Conservation (phyloP, 78 protist genomes). For the Chrysochromulina parva region DNA sequence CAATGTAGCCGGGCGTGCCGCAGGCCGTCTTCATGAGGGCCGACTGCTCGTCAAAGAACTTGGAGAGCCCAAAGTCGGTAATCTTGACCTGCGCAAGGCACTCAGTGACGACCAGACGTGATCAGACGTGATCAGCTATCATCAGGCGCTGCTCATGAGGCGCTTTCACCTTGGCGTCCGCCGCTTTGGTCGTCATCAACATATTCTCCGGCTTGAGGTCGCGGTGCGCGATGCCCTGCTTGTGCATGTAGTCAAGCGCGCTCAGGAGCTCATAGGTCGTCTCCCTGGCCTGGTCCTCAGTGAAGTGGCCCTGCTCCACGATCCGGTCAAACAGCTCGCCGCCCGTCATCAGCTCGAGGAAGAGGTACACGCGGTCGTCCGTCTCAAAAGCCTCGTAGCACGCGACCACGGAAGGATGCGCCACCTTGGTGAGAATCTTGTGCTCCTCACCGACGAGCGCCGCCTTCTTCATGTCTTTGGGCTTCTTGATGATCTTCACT, state of each 20-base stretch:
- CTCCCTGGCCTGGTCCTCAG: neutral
- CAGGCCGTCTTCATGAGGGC: neutral
- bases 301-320: slow-evolving; percentile 2
- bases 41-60: neutral
- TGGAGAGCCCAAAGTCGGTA: slow-evolving; percentile 18
- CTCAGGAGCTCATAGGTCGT: neutral
- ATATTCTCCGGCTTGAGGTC: slow-evolving; percentile 47
- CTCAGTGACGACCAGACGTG: too few relatives aligned
- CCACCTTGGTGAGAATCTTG: neutral
- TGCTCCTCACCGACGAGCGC: neutral
- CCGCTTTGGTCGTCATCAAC: neutral
- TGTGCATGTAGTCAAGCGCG: slow-evolving; percentile 3
- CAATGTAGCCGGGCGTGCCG: slow-evolving; percentile 46
- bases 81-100: neutral
- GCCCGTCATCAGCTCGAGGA: slow-evolving; percentile 31
- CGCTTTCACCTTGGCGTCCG: neutral
- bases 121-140: too few relatives aligned
- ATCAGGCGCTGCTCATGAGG: too few relatives aligned
- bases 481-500: slow-evolving; percentile 25
- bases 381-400: neutral
- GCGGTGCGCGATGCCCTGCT: slow-evolving; percentile 24
- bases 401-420: neutral
- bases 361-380: neutral
- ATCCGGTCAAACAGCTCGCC: slow-evolving; percentile 53
- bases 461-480: neutral